Conservation (phyloP, 1,284 basidiomycete species). For the Lignosus rhinocerotis region DNA sequence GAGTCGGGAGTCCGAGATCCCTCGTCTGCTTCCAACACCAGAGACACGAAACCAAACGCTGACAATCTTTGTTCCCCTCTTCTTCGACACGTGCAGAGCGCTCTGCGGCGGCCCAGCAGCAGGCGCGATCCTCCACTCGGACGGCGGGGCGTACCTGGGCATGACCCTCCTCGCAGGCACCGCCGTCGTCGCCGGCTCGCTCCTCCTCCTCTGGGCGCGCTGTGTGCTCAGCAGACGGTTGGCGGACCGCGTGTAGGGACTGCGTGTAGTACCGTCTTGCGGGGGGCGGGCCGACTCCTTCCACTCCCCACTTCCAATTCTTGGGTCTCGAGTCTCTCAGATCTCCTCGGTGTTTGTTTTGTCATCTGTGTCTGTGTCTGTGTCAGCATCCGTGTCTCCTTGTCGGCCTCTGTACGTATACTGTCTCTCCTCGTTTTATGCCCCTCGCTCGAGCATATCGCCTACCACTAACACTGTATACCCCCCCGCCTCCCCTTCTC, state of each 20-base stretch:
- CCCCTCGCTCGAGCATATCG: background rate
- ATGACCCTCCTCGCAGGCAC: constrained; percentile 61
- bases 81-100: constrained; percentile 41
- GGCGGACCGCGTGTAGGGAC: background rate
- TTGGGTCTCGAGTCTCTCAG: too few relatives aligned
- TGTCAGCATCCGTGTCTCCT: background rate
- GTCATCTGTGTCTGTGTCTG: background rate
- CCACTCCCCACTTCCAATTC: background rate
- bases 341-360: background rate
- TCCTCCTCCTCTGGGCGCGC: constrained; percentile 51
- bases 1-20: too few relatives aligned
- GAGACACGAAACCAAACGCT: too few relatives aligned
- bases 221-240: constrained; percentile 40
- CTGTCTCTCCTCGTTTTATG: background rate
- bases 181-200: constrained; percentile 55
- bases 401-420: background rate
- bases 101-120: constrained; percentile 61
- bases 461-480: background rate
- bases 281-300: too few relatives aligned
- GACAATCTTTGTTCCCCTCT: too few relatives aligned
- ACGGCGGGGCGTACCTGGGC: constrained; percentile 48
- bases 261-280: background rate
- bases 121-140: constrained; percentile 48
- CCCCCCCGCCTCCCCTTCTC: background rate
- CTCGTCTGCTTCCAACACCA: too few relatives aligned